These are phyloP conservation scores for Eragrostis tef DNA, from an alignment of 202 grass and related monocot genomes.

Conservation along the genomic window DNA sequence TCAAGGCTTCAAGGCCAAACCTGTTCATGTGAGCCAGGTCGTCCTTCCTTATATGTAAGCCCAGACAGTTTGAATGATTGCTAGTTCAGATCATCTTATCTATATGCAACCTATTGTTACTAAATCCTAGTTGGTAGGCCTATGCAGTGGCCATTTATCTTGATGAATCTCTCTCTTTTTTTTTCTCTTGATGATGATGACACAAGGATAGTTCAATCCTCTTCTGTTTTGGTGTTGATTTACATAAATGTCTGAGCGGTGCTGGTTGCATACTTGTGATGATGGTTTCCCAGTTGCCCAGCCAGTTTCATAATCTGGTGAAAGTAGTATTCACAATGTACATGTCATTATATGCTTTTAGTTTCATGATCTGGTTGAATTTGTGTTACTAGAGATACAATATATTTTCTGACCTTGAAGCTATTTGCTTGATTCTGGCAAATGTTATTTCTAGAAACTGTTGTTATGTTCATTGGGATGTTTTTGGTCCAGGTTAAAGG, in stretches of 20 bases:
- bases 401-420: not conserved
- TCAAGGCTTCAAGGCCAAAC: conserved; percentile 77
- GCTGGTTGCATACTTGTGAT: not conserved
- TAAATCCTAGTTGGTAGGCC: conserved; percentile 1
- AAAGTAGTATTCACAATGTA: not conserved
- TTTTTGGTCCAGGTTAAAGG: not conserved
- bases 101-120: not conserved
- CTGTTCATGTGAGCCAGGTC: conserved; percentile 60
- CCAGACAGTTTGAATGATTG: not conserved
- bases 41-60: conserved; percentile 30
- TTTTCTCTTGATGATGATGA: not conserved
- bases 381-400: too few species aligned
- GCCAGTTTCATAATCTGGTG: not conserved
- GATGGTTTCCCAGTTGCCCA: not conserved
- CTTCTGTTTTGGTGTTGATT: not conserved
- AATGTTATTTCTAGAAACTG: not conserved
- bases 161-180: not conserved
- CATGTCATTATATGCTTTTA: not conserved
- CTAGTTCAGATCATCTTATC: conserved; percentile 22
- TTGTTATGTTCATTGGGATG: not conserved
- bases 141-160: not conserved
- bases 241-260: not conserved
- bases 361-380: not conserved
- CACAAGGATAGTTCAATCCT: not conserved
- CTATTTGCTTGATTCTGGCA: not conserved